A percentile compares a stretch with the other conserved stretches of the same genome.
phyloP scores from a whole-genome alignment of 768 basidiomycete genomes.

The Boletellus ananas region DNA sequence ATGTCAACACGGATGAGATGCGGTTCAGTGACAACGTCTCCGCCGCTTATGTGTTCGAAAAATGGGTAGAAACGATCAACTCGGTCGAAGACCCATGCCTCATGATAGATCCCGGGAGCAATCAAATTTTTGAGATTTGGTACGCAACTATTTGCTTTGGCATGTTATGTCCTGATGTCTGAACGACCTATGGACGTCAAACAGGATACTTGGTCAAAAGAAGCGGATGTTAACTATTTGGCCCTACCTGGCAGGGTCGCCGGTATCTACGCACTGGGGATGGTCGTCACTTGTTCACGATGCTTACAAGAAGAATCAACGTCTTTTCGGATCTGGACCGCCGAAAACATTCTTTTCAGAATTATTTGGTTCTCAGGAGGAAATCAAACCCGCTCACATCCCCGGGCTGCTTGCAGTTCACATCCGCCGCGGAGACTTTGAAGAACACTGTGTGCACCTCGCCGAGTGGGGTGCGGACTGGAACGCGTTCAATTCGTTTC shows the following conservation, averaged over 20 bases:
- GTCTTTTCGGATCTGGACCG: slow-evolving; percentile 24
- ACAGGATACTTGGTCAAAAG: slow-evolving; percentile 34
- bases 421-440: slow-evolving; percentile 49
- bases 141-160: slow-evolving; percentile 15
- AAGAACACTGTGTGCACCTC: slow-evolving; percentile 42
- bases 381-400: slow-evolving; percentile 19
- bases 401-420: slow-evolving; percentile 48
- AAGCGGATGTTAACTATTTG: slow-evolving; percentile 34
- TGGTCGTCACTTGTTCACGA: slow-evolving; percentile 37
- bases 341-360: neutral
- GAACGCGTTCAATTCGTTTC: slow-evolving; percentile 45
- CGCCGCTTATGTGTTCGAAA: slow-evolving; percentile 31
- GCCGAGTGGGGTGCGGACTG: slow-evolving; percentile 33
- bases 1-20: slow-evolving; percentile 29
- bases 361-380: neutral
- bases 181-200: neutral
- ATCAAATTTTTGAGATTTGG: slow-evolving; percentile 36
- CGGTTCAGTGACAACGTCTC: slow-evolving; percentile 24
- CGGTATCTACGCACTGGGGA: slow-evolving; percentile 33
- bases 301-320: slow-evolving; percentile 31
- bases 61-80: slow-evolving; percentile 36
- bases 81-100: slow-evolving; percentile 39
- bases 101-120: slow-evolving; percentile 26
- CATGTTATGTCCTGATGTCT: neutral
- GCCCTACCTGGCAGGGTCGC: slow-evolving; percentile 31